Evolutionary conservation across 2,329 filamentous ascomycete genomes (phyloP).

Genomic region (Orbilia blumenaviensis): DNA sequence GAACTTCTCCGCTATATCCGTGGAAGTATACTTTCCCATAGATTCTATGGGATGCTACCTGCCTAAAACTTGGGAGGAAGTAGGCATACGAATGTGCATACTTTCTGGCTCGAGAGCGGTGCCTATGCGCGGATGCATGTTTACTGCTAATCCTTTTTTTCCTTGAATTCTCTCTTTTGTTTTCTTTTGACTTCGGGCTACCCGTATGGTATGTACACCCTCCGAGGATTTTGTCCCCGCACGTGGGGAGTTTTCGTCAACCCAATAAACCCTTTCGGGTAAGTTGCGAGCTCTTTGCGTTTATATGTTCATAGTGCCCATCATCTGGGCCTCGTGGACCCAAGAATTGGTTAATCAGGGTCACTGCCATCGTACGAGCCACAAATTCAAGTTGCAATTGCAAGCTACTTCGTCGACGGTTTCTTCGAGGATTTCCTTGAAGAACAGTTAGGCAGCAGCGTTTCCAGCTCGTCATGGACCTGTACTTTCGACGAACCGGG

Average conservation of each 20-base stretch:
- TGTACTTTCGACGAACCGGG: background rate
- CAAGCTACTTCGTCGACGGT: constrained; percentile 33
- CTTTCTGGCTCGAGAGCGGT: no score
- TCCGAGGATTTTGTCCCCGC: constrained; percentile 14
- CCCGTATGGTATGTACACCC: constrained; percentile 18
- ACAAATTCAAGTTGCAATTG: no score
- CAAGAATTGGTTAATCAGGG: constrained; percentile 7
- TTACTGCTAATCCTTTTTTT: no score
- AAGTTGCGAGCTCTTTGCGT: constrained; percentile 37
- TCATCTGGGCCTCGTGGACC: constrained; percentile 14
- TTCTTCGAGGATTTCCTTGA: background rate
- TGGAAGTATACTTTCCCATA: background rate
- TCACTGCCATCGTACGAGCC: constrained; percentile 34
- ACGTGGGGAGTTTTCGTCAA: constrained; percentile 36
- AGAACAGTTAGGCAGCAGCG: constrained; percentile 40
- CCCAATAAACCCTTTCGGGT: constrained; percentile 30
- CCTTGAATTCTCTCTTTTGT: background rate
- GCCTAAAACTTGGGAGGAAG: constrained; percentile 18
- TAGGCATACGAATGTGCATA: no score
- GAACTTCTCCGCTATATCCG: constrained; percentile 32
- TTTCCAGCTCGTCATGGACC: constrained; percentile 18
- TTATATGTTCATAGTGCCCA: constrained; percentile 17
- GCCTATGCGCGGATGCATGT: no score
- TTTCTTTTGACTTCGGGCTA: constrained; percentile 16
- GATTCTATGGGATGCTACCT: constrained; percentile 25